Evolutionary conservation across 768 basidiomycete genomes (phyloP).

Genomic region (Naganishia randhawae): DNA sequence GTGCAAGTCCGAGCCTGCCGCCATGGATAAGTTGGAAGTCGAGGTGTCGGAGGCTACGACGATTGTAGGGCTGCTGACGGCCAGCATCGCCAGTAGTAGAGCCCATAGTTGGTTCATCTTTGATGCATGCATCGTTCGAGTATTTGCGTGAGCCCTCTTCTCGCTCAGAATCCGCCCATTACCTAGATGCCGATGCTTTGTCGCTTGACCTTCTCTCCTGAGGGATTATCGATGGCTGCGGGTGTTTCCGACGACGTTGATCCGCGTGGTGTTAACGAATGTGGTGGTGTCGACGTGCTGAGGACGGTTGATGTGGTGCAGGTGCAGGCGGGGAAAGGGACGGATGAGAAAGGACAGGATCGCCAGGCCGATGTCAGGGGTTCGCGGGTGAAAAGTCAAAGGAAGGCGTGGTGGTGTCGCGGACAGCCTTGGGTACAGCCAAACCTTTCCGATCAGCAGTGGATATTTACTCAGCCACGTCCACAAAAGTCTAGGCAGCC

Average conservation of each 20-base stretch:
- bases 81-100: not conserved
- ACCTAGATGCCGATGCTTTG: not conserved
- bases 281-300: not conserved
- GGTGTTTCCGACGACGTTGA: not conserved
- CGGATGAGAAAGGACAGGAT: constrained; percentile 3
- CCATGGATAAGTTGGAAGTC: not conserved
- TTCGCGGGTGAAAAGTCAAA: constrained; percentile 10
- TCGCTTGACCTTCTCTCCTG: not conserved
- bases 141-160: not conserved
- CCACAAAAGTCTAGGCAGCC: not conserved
- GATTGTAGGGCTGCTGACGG: not conserved
- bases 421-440: not conserved
- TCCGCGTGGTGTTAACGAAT: not conserved
- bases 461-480: no score
- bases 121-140: constrained; percentile 3
- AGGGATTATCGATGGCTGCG: not conserved
- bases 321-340: not conserved
- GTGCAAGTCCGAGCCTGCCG: not conserved
- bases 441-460: no score
- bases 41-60: not conserved
- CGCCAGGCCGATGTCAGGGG: not conserved
- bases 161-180: not conserved
- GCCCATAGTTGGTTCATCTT: constrained; percentile 1
- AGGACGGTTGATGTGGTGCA: not conserved
- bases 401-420: constrained; percentile 12